phyloP scores from a whole-genome alignment of 1,139 yeast genomes.

The Arxiozyma slooffiae region DNA sequence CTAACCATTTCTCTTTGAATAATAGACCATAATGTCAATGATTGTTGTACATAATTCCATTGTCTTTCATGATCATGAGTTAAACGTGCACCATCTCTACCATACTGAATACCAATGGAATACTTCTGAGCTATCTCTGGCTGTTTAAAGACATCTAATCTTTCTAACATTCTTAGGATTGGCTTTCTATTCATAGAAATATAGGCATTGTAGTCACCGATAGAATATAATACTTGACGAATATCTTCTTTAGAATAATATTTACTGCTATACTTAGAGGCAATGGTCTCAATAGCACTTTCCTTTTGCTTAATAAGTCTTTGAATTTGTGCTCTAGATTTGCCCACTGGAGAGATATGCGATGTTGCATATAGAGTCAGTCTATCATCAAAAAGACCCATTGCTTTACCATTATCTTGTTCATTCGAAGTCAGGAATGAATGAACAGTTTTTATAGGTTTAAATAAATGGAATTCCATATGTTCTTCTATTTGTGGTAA shows the following conservation, averaged over 20 bases:
- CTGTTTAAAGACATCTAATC: slow-evolving; percentile 41
- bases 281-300: slow-evolving; percentile 47
- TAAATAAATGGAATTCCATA: slow-evolving; percentile 62
- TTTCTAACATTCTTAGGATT: slow-evolving; percentile 46
- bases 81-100: slow-evolving; percentile 55
- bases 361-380: slow-evolving; percentile 51
- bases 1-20: slow-evolving; percentile 66
- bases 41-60: slow-evolving; percentile 59
- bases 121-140: slow-evolving; percentile 35
- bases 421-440: slow-evolving; percentile 34
- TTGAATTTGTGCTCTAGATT: slow-evolving; percentile 42
- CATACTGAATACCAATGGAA: slow-evolving; percentile 53
- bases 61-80: slow-evolving; percentile 63
- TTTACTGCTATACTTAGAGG: slow-evolving; percentile 33
- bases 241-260: slow-evolving; percentile 44
- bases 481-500: slow-evolving; percentile 56
- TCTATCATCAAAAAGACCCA: slow-evolving; percentile 45
- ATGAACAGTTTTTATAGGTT: slow-evolving; percentile 56
- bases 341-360: slow-evolving; percentile 50
- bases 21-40: slow-evolving; percentile 59
- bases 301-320: slow-evolving; percentile 54
- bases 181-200: slow-evolving; percentile 59
- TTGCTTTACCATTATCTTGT: slow-evolving; percentile 33
- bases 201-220: slow-evolving; percentile 66
- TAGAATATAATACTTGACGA: slow-evolving; percentile 56